Evolutionary conservation across 1,284 basidiomycete genomes (phyloP).

Genomic region (Cryptococcus sp.): DNA sequence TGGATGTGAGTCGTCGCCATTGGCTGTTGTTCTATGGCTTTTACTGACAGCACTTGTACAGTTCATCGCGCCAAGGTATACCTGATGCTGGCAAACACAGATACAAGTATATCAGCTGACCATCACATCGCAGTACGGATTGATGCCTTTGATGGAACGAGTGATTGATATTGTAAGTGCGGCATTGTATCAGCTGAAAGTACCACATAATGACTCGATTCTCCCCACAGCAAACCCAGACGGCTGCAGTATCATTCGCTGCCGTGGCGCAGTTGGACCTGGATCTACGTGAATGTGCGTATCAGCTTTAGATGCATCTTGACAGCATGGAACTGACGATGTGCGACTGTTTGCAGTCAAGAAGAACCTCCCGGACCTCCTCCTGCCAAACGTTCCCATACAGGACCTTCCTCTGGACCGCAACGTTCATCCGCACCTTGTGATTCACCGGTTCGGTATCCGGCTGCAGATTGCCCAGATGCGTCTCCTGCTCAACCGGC

Average conservation of each 20-base stretch:
- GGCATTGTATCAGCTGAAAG: neutral
- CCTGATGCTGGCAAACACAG: neutral
- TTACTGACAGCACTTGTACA: neutral
- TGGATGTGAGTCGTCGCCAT: constrained; percentile 30
- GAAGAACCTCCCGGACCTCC: constrained; percentile 32
- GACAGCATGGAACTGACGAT: no score
- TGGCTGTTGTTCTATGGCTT: neutral
- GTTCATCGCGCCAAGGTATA: constrained; percentile 36
- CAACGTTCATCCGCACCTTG: constrained; percentile 40
- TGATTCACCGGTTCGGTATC: constrained; percentile 47
- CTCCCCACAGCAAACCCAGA: constrained; percentile 41
- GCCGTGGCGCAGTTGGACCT: constrained; percentile 37
- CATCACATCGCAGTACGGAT: constrained; percentile 24
- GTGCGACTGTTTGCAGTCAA: constrained; percentile 26
- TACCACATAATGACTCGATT: neutral
- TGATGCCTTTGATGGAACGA: constrained; percentile 44
- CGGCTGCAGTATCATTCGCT: constrained; percentile 32
- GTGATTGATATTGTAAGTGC: constrained; percentile 43
- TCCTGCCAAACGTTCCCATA: constrained; percentile 38
- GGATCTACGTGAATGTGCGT: constrained; percentile 41
- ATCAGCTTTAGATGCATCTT: no score
- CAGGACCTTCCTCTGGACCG: constrained; percentile 38
- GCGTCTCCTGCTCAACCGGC: constrained; percentile 45
- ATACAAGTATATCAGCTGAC: neutral
- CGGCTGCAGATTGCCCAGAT: constrained; percentile 43